phyloP scores from a whole-genome alignment of 2,329 filamentous ascomycete genomes.

The Cytospora schulzeri region DNA sequence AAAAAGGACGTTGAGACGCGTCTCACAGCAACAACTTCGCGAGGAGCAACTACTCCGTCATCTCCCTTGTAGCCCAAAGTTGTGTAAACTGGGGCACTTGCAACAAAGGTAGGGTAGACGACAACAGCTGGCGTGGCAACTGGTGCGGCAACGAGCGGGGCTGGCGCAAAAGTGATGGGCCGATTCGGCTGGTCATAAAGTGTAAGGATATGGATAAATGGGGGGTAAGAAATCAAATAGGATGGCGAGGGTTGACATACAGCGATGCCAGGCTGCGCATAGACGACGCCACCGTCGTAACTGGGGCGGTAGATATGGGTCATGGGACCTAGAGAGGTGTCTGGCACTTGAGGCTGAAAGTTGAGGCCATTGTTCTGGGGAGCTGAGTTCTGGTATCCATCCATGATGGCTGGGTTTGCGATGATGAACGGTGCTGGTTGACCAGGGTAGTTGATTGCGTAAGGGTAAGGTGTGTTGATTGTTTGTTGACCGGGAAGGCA shows the following conservation, averaged over 20 bases:
- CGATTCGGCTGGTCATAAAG: constrained; percentile 23
- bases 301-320: constrained; percentile 59
- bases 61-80: constrained; percentile 16
- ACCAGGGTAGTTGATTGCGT: constrained; percentile 6
- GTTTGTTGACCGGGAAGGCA: constrained; percentile 10
- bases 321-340: constrained; percentile 58
- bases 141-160: constrained; percentile 5
- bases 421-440: constrained; percentile 1
- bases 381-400: constrained; percentile 46
- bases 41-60: constrained; percentile 15
- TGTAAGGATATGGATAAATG: constrained; percentile 32
- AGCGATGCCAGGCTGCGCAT: constrained; percentile 21
- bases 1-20: not conserved
- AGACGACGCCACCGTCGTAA: constrained; percentile 41
- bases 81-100: constrained; percentile 21
- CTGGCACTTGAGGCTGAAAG: constrained; percentile 61
- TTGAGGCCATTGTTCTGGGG: constrained; percentile 49
- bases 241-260: constrained; percentile 29
- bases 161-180: constrained; percentile 17
- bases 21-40: constrained; percentile 22
- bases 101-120: constrained; percentile 25
- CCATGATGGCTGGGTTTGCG: constrained; percentile 31
- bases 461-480: not conserved
- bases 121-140: constrained; percentile 19
- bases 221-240: constrained; percentile 37